These are phyloP conservation scores for Trichophyton mentagrophytes DNA, from an alignment of 2,329 filamentous ascomycete genomes.

Conservation along the genomic window DNA sequence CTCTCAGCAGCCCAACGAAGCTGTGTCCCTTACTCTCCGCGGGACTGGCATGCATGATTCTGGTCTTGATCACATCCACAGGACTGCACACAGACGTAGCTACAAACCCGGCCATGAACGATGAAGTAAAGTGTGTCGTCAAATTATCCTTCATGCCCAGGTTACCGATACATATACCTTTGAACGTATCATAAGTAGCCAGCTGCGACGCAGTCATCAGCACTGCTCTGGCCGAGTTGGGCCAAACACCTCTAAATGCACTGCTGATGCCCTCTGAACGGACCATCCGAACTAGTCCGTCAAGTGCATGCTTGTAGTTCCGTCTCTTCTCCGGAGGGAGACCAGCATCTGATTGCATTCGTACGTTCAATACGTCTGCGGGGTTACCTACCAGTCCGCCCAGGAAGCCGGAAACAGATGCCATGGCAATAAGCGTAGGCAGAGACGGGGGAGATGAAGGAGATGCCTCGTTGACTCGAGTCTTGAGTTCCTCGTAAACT, in stretches of 20 bases:
- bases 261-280: constrained; percentile 63
- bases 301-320: constrained; percentile 79
- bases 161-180: constrained; percentile 41
- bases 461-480: constrained; percentile 43
- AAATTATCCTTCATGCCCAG: constrained; percentile 44
- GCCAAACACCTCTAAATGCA: constrained; percentile 65
- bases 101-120: constrained; percentile 51
- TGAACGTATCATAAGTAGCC: constrained; percentile 53
- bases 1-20: constrained; percentile 38
- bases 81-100: constrained; percentile 56
- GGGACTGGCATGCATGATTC: constrained; percentile 47
- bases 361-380: constrained; percentile 91
- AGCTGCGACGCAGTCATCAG: constrained; percentile 55
- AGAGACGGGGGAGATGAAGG: constrained; percentile 50
- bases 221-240: constrained; percentile 50
- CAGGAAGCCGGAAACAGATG: constrained; percentile 69
- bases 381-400: constrained; percentile 88
- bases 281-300: constrained; percentile 79
- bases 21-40: constrained; percentile 30
- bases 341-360: constrained; percentile 89
- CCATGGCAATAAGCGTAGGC: constrained; percentile 66
- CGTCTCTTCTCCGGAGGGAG: constrained; percentile 60
- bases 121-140: constrained; percentile 49
- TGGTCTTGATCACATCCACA: constrained; percentile 55
- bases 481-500: constrained; percentile 88